A percentile compares a stretch with the other conserved stretches of the same genome.
These are phyloP conservation scores for Silene coronaria DNA, from an alignment of 179 eudicot species.

Conservation along the genomic window DNA sequence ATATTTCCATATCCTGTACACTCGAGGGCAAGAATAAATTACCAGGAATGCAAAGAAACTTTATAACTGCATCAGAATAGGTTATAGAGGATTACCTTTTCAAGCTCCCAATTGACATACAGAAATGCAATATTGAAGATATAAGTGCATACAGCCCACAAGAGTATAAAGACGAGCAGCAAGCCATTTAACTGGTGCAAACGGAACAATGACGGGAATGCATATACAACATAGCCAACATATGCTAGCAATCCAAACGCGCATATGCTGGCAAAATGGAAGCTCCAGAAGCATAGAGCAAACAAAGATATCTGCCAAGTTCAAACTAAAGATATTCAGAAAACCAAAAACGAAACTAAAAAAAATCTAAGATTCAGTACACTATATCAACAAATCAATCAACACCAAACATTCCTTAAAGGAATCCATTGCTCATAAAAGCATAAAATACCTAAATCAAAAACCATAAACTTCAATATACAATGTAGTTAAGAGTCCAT, in stretches of 20 bases:
- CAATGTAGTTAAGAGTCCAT: not conserved
- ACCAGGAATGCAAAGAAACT: not conserved
- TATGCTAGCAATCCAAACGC: conserved; percentile 93
- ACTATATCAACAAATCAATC: not conserved
- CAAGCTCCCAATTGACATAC: conserved; percentile 53
- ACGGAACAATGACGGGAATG: conserved; percentile 84
- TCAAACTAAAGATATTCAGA: conserved; percentile 30
- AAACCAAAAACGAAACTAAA: not conserved
- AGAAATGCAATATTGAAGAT: conserved; percentile 84
- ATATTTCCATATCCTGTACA: conserved; percentile 80
- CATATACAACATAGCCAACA: conserved; percentile 83
- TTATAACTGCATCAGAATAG: not conserved
- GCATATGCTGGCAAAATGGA: conserved; percentile 92
- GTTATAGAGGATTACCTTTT: conserved; percentile 52
- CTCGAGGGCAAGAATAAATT: conserved; percentile 12
- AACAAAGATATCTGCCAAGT: conserved; percentile 79
- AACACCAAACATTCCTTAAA: not conserved
- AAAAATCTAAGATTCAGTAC: not conserved
- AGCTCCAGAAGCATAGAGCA: conserved; percentile 92
- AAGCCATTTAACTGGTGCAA: conserved; percentile 89
- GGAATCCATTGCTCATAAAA: not conserved
- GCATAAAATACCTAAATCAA: not conserved
- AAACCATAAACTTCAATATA: not conserved
- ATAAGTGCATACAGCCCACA: conserved; percentile 94
- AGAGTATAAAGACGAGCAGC: conserved; percentile 87